Evolutionary conservation across 1,139 yeast species (phyloP).

Genomic region (Yamadazyma mexicana): DNA sequence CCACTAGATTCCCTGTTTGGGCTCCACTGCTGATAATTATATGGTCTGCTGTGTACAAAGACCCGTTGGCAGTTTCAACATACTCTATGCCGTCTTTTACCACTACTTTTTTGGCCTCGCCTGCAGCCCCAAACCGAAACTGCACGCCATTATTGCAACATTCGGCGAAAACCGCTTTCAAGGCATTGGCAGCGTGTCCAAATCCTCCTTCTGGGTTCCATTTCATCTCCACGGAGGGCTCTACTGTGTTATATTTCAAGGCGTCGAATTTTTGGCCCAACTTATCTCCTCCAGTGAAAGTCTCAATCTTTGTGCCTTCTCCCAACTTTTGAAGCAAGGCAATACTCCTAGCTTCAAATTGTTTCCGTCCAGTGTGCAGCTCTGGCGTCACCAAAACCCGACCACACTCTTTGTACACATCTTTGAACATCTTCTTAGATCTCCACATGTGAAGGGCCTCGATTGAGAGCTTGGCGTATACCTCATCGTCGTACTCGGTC

Average conservation of each 20-base stretch:
- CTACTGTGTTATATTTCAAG: conserved; percentile 23
- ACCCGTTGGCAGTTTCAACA: conserved; percentile 22
- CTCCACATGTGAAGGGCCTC: conserved; percentile 44
- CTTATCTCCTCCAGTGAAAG: conserved; percentile 23
- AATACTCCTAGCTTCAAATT: conserved; percentile 32
- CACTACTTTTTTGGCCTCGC: conserved; percentile 12
- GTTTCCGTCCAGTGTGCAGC: conserved; percentile 22
- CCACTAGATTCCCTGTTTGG: conserved; percentile 25
- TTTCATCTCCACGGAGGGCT: conserved; percentile 12
- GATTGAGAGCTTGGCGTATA: conserved; percentile 37
- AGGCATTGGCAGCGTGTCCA: conserved; percentile 30
- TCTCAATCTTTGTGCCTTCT: conserved; percentile 24
- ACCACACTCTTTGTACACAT: conserved; percentile 36
- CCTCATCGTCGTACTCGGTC: conserved; percentile 36
- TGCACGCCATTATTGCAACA: conserved; percentile 22
- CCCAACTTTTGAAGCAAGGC: conserved; percentile 30
- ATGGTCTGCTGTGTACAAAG: conserved; percentile 24
- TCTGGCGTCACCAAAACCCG: conserved; percentile 21
- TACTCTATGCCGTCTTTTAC: conserved; percentile 11
- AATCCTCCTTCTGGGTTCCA: conserved; percentile 29
- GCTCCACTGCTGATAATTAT: conserved; percentile 34
- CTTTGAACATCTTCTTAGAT: conserved; percentile 28
- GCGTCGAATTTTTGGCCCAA: conserved; percentile 24
- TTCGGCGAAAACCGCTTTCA: conserved; percentile 21
- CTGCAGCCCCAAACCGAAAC: conserved; percentile 26